Conservation (phyloP, 441 rosid species). For the Brassica hybrid region DNA sequence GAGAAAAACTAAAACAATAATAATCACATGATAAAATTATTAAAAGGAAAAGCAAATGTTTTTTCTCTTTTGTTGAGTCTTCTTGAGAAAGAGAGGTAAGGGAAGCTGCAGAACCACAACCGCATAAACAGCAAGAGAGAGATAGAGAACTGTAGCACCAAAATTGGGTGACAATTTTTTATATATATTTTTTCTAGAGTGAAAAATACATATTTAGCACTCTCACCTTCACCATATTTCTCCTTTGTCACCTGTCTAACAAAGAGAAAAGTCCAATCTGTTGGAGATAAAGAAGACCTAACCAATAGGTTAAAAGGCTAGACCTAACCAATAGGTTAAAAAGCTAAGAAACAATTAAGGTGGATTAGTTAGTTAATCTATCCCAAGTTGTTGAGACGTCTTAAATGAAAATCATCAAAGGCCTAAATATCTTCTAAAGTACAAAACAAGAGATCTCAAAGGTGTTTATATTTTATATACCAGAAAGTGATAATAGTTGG, state of each 20-base stretch:
- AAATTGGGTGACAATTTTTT: not conserved
- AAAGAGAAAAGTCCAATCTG: slow-evolving; percentile 22
- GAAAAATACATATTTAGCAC: slow-evolving; percentile 46
- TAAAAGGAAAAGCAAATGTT: slow-evolving; percentile 27
- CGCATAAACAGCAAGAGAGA: slow-evolving; percentile 32
- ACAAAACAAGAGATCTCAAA: slow-evolving; percentile 8
- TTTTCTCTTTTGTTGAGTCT: slow-evolving; percentile 36
- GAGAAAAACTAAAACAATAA: slow-evolving; percentile 16
- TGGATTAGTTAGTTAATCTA: slow-evolving; percentile 36
- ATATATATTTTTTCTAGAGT: not conserved
- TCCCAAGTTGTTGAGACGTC: slow-evolving; percentile 32
- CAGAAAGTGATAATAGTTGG: slow-evolving; percentile 20
- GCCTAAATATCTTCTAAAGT: slow-evolving; percentile 14
- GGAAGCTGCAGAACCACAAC: slow-evolving; percentile 48
- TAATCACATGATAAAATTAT: slow-evolving; percentile 42
- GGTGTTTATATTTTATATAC: not conserved
- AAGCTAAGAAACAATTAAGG: slow-evolving; percentile 30
- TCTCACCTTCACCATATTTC: slow-evolving; percentile 19
- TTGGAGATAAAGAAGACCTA: slow-evolving; percentile 28
- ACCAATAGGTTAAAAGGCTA: not conserved
- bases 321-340: slow-evolving; percentile 5
- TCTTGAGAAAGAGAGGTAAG: slow-evolving; percentile 53
- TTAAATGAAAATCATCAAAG: not conserved
- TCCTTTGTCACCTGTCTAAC: not conserved
- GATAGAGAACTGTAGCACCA: not conserved